Percentiles rank a stretch among this genome's conserved stretches.
Conservation (phyloP, 345 rosid genomes). For the Populus alba region DNA sequence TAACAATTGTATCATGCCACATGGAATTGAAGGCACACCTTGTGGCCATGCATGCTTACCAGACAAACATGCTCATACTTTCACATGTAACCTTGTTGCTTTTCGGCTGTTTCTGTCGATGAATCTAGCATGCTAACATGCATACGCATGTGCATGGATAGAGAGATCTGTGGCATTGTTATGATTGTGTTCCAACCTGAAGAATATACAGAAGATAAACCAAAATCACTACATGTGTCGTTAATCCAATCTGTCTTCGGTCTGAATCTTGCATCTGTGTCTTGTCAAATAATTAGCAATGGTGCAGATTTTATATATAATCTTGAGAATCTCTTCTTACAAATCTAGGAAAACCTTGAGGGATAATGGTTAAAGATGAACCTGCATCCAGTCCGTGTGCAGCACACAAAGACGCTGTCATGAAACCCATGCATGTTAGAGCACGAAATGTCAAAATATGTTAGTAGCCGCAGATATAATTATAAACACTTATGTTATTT, state of each 20-base stretch:
- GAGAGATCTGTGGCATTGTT: not conserved
- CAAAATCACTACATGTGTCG: not conserved
- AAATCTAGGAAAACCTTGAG: no score
- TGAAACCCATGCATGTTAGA: no score
- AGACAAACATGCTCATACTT: not conserved
- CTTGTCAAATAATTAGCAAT: not conserved
- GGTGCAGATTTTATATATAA: not conserved
- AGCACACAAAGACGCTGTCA: no score
- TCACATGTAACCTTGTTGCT: slow-evolving; percentile 4
- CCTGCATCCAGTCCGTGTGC: no score
- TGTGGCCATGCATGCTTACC: not conserved
- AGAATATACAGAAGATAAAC: not conserved
- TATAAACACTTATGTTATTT: no score
- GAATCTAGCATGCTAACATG: not conserved
- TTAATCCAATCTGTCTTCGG: not conserved
- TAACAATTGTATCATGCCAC: not conserved
- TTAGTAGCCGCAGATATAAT: no score
- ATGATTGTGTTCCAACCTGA: not conserved
- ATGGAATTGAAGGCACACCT: not conserved
- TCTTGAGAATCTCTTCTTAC: not conserved
- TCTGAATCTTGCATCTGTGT: not conserved
- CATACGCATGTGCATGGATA: slow-evolving; percentile 1
- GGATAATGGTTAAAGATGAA: no score
- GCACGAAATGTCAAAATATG: no score
- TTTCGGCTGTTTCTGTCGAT: not conserved